Percentiles rank a stretch among this genome's conserved stretches.
Evolutionary conservation across 2,329 filamentous ascomycete genomes (phyloP).

Genomic region (Ceratocystiopsis brevicomis): DNA sequence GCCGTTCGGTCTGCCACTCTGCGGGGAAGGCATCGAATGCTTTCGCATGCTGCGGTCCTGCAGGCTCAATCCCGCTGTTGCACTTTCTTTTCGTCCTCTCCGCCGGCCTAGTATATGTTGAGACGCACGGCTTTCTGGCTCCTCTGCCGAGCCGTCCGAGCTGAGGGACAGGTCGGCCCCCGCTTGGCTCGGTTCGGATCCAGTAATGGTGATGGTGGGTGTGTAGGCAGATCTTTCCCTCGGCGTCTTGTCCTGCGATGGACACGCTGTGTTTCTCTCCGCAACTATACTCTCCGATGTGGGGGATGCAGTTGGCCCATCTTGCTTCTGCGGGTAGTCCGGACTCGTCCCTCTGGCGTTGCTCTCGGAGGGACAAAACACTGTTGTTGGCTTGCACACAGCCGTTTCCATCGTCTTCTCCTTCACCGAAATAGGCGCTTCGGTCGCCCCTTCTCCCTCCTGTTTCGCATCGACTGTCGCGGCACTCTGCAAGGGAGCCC

Average conservation of each 20-base stretch:
- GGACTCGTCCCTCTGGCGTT: no score
- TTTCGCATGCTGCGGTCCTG: constrained; percentile 3
- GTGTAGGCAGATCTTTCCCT: constrained; percentile 27
- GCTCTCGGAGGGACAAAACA: no score
- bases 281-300: not conserved
- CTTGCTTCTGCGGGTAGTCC: no score
- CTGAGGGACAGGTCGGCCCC: constrained; percentile 5
- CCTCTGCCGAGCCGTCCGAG: constrained; percentile 8
- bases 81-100: not conserved
- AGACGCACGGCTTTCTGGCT: not conserved
- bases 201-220: constrained; percentile 46
- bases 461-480: no score
- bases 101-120: no score
- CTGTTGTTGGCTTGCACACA: no score
- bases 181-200: constrained; percentile 17
- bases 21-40: constrained; percentile 11
- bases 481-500: no score
- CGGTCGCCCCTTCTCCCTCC: no score
- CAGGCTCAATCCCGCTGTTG: not conserved
- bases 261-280: not conserved
- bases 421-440: no score
- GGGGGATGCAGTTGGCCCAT: no score
- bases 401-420: no score
- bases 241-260: not conserved
- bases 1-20: constrained; percentile 11